phyloP scores from a whole-genome alignment of 441 rosid genomes.

The Populus hybrid region DNA sequence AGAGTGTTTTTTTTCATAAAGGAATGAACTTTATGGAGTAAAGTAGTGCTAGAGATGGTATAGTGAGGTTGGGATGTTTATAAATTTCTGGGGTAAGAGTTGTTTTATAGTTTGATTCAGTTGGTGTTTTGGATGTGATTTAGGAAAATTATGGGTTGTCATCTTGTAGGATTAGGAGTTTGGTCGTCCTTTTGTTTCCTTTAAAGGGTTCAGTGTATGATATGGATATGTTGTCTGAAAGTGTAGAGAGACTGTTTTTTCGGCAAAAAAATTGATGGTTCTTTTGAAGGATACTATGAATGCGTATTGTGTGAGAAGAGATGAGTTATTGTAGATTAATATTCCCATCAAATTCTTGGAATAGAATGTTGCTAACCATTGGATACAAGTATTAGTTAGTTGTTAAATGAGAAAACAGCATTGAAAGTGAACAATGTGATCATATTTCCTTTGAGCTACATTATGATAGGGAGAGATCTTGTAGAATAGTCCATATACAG shows the following conservation, averaged over 20 bases:
- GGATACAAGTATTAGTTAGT: background rate
- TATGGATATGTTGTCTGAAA: background rate
- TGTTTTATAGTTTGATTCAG: background rate
- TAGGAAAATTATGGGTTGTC: background rate
- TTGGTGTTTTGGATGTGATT: background rate
- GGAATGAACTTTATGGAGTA: background rate
- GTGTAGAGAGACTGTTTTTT: background rate
- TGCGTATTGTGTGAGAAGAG: background rate
- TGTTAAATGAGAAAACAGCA: background rate
- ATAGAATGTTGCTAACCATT: background rate
- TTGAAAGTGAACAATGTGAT: background rate
- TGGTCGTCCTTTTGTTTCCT: background rate
- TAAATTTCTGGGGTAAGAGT: background rate
- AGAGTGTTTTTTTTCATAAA: background rate
- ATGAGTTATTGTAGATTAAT: background rate
- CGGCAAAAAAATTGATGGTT: background rate
- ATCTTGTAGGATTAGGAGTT: background rate
- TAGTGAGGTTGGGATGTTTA: background rate
- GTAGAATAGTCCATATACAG: no score
- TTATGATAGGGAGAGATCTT: no score
- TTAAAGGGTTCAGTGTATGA: background rate
- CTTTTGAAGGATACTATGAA: background rate
- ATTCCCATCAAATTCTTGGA: background rate
- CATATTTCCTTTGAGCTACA: background rate
- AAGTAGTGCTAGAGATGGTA: background rate